Conservation (phyloP, 1,284 basidiomycete genomes). For the Schizophyllum commune region DNA sequence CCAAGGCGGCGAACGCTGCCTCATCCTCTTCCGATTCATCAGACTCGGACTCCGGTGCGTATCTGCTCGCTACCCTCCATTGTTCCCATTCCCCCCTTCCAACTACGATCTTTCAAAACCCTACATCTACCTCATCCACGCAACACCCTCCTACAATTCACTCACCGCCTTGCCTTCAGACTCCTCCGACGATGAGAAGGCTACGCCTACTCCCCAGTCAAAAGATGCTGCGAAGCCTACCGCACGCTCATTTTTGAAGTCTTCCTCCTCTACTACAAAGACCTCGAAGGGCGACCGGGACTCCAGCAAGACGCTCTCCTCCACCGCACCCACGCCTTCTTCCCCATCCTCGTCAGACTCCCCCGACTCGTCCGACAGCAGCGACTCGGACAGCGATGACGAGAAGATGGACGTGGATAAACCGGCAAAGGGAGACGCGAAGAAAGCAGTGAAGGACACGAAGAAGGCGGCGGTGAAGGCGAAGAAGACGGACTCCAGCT, state of each 20-base stretch:
- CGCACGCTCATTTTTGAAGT: too few relatives aligned
- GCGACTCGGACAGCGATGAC: slow-evolving; percentile 12
- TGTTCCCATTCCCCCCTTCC: too few relatives aligned
- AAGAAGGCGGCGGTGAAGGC: slow-evolving; percentile 5
- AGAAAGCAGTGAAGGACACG: background rate
- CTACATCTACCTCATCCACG: background rate
- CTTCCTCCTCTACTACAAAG: background rate
- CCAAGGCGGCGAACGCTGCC: slow-evolving; percentile 8
- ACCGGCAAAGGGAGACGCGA: slow-evolving; percentile 1
- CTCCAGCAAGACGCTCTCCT: background rate
- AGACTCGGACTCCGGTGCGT: slow-evolving; percentile 2
- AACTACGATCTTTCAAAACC: background rate
- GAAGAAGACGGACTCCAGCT: slow-evolving; percentile 3
- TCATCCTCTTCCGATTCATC: slow-evolving; percentile 9
- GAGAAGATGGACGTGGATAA: background rate
- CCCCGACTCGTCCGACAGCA: slow-evolving; percentile 12
- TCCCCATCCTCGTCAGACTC: slow-evolving; percentile 2
- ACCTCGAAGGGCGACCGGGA: slow-evolving; percentile 1
- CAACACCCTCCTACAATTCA: background rate
- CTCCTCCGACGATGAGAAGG: background rate
- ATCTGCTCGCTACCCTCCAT: too few relatives aligned
- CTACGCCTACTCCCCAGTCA: background rate
- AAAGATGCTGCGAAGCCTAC: too few relatives aligned
- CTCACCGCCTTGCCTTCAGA: too few relatives aligned
- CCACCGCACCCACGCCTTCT: background rate